Conservation (phyloP, 768 basidiomycete genomes). For the Amanita rimosa region DNA sequence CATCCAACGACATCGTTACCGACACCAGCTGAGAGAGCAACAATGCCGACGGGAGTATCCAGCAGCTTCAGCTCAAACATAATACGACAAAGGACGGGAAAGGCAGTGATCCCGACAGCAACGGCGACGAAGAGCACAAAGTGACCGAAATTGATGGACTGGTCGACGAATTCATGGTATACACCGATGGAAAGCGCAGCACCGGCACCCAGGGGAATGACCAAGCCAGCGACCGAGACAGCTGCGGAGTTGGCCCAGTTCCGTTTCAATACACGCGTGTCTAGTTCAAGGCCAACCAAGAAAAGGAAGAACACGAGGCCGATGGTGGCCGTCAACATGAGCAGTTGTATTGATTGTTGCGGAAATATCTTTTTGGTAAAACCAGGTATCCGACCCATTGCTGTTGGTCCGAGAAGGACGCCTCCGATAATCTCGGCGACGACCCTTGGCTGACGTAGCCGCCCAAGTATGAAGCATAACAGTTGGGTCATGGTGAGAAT, state of each 20-base stretch:
- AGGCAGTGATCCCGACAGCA: slow-evolving; percentile 72
- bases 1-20: slow-evolving; percentile 72
- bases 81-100: slow-evolving; percentile 78
- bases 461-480: slow-evolving; percentile 50
- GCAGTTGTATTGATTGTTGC: slow-evolving; percentile 32
- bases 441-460: slow-evolving; percentile 82
- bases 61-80: slow-evolving; percentile 74
- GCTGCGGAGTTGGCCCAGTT: slow-evolving; percentile 46
- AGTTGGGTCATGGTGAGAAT: slow-evolving; percentile 75
- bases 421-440: slow-evolving; percentile 91
- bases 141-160: slow-evolving; percentile 55
- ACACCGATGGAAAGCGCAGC: slow-evolving; percentile 64
- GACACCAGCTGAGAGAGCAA: slow-evolving; percentile 75
- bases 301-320: slow-evolving; percentile 75
- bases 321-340: slow-evolving; percentile 65
- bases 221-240: slow-evolving; percentile 58
- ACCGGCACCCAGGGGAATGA: slow-evolving; percentile 74
- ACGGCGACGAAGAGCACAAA: slow-evolving; percentile 83
- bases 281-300: slow-evolving; percentile 79
- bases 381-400: slow-evolving; percentile 70
- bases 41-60: slow-evolving; percentile 75
- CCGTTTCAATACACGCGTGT: slow-evolving; percentile 52
- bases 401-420: slow-evolving; percentile 68
- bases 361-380: slow-evolving; percentile 62
- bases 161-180: slow-evolving; percentile 56